These are phyloP conservation scores for Fibroporia radiculosa DNA, from an alignment of 768 basidiomycete species.

Conservation along the genomic window DNA sequence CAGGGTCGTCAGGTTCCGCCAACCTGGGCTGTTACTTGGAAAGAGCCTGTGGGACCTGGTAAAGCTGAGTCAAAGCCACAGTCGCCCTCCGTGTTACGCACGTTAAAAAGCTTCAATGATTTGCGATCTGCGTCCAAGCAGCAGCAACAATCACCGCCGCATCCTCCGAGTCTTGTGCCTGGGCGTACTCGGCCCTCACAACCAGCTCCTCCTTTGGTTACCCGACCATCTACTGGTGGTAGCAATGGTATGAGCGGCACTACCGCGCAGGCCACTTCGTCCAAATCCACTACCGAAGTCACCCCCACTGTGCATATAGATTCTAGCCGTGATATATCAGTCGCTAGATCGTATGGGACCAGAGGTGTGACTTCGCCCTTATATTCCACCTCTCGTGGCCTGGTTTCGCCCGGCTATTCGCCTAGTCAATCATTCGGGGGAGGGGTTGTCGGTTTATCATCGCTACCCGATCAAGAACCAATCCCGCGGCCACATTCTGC, in stretches of 20 bases:
- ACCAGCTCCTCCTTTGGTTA: constrained; percentile 25
- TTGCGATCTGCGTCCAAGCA: constrained; percentile 29
- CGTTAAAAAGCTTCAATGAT: constrained; percentile 53
- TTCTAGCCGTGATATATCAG: neutral
- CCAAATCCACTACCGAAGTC: constrained; percentile 9
- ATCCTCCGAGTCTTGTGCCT: constrained; percentile 29
- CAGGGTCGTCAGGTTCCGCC: constrained; percentile 36
- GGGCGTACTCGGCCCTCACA: constrained; percentile 17
- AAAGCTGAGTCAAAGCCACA: constrained; percentile 31
- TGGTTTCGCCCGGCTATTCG: neutral
- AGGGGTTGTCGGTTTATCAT: constrained; percentile 18
- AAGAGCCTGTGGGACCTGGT: constrained; percentile 33
- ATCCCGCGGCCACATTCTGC: constrained; percentile 60
- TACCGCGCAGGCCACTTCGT: no score
- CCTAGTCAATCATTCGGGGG: neutral
- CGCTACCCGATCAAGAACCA: constrained; percentile 43
- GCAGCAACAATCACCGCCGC: no score
- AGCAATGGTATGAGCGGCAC: constrained; percentile 1
- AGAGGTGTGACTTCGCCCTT: constrained; percentile 3
- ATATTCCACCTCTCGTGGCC: neutral
- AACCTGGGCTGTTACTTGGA: constrained; percentile 44
- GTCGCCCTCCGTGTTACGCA: constrained; percentile 26
- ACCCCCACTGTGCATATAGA: neutral
- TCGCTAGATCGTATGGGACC: neutral
- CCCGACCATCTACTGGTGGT: constrained; percentile 13